Evolutionary conservation across 345 rosid species (phyloP).

Genomic region (Corchorus capsularis): DNA sequence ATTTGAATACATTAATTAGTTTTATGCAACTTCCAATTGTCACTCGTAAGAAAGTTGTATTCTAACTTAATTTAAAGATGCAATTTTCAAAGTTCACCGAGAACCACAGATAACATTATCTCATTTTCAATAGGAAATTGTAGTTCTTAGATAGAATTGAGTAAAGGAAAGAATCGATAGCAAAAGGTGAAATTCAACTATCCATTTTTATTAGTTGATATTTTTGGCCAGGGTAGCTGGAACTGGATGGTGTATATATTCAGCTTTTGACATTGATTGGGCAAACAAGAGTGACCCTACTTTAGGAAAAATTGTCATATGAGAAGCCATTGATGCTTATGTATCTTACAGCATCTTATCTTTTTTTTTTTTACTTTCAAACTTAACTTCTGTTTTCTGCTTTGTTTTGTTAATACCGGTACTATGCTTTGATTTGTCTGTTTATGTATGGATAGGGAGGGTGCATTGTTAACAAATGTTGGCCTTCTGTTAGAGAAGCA

Average conservation of each 20-base stretch:
- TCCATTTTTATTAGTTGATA: no score
- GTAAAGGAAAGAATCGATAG: no score
- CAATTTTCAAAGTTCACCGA: no score
- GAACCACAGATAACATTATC: no score
- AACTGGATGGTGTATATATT: conserved; percentile 7
- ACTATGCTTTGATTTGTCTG: background rate
- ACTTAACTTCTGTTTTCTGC: background rate
- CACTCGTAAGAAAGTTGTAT: background rate
- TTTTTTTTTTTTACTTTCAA: background rate
- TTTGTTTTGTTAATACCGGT: background rate
- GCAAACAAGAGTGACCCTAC: background rate
- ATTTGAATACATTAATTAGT: background rate
- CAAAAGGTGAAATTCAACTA: no score
- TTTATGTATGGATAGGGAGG: conserved; percentile 46
- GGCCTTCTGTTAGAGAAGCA: conserved; percentile 69
- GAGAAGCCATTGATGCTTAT: background rate
- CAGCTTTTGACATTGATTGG: background rate
- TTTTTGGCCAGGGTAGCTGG: background rate
- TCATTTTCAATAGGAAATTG: no score
- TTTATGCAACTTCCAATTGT: background rate
- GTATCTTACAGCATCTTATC: background rate
- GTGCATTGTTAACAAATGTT: conserved; percentile 63
- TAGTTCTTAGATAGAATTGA: no score
- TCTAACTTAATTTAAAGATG: no score
- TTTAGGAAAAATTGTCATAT: background rate